Evolutionary conservation across 257 asterid genomes (phyloP).

Genomic region (Eucommia ulmoides): DNA sequence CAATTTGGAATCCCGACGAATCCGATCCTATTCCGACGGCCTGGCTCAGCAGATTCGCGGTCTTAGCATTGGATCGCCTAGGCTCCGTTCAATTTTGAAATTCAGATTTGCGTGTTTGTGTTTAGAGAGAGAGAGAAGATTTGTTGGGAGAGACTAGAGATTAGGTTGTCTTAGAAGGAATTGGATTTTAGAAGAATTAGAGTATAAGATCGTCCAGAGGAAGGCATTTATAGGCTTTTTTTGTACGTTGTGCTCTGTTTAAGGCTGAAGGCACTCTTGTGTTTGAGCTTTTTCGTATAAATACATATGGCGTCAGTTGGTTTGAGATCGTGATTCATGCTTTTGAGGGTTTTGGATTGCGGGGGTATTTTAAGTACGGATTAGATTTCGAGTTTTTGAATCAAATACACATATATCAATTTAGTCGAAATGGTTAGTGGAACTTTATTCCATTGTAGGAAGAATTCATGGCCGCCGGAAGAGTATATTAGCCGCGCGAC

Average conservation of each 20-base stretch:
- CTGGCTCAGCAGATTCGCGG: constrained; percentile 6
- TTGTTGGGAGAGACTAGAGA: too few relatives aligned
- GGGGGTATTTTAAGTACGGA: constrained; percentile 9
- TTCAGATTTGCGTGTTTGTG: not conserved
- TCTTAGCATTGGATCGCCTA: constrained; percentile 8
- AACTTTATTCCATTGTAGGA: constrained; percentile 66
- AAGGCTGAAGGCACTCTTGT: not conserved
- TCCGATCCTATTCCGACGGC: not conserved
- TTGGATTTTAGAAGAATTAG: constrained; percentile 24
- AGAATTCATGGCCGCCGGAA: constrained; percentile 95
- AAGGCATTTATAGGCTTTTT: not conserved
- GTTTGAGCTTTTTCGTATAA: not conserved
- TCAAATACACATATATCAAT: constrained; percentile 1
- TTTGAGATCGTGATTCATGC: not conserved
- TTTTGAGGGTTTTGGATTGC: constrained; percentile 17
- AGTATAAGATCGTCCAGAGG: constrained; percentile 11
- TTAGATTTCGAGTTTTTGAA: constrained; percentile 8
- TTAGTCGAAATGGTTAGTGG: constrained; percentile 72
- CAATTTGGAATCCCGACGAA: not conserved
- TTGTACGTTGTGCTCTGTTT: constrained; percentile 12
- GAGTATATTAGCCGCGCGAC: constrained; percentile 76
- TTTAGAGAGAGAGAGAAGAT: constrained; percentile 4
- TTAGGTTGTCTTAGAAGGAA: constrained; percentile 26
- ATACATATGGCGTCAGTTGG: not conserved
- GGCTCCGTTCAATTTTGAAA: not conserved